These are phyloP conservation scores for Leucosporidium scottii DNA, from an alignment of 768 basidiomycete species.

Conservation along the genomic window DNA sequence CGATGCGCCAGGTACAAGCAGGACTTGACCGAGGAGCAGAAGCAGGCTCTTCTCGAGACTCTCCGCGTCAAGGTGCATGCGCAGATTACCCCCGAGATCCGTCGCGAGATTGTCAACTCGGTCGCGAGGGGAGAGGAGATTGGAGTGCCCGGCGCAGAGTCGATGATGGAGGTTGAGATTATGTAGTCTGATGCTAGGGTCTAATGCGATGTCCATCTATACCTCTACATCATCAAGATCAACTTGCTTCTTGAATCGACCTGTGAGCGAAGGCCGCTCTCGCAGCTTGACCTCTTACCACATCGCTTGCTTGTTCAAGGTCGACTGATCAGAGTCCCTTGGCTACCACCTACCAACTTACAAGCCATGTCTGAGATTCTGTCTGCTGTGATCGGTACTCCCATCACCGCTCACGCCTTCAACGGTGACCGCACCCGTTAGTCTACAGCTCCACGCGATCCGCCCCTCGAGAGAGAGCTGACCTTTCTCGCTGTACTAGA, in stretches of 20 bases:
- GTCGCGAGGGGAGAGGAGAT: conserved; percentile 77
- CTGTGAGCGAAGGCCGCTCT: background rate
- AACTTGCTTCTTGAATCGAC: too few relatives aligned
- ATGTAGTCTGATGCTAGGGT: conserved; percentile 7
- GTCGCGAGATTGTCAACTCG: conserved; percentile 79
- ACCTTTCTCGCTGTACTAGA: conserved; percentile 49
- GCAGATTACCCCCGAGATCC: conserved; percentile 80
- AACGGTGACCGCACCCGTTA: conserved; percentile 76
- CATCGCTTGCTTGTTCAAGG: background rate
- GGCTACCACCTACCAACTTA: background rate
- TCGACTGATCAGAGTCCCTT: conserved; percentile 6
- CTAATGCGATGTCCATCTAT: background rate
- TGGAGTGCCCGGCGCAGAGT: conserved; percentile 57
- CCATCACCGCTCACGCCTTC: conserved; percentile 85
- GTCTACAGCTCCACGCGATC: conserved; percentile 41
- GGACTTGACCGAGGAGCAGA: conserved; percentile 92
- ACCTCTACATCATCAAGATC: too few relatives aligned
- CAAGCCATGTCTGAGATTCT: conserved; percentile 17
- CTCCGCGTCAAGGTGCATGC: conserved; percentile 75
- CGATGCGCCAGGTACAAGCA: conserved; percentile 68
- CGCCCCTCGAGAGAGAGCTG: background rate
- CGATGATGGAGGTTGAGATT: conserved; percentile 50
- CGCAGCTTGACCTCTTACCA: background rate
- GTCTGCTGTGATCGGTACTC: conserved; percentile 44
- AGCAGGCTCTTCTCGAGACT: conserved; percentile 92